Base-by-base conservation (phyloP, 768 basidiomycete genomes). In the Trametes meyenii region DNA sequence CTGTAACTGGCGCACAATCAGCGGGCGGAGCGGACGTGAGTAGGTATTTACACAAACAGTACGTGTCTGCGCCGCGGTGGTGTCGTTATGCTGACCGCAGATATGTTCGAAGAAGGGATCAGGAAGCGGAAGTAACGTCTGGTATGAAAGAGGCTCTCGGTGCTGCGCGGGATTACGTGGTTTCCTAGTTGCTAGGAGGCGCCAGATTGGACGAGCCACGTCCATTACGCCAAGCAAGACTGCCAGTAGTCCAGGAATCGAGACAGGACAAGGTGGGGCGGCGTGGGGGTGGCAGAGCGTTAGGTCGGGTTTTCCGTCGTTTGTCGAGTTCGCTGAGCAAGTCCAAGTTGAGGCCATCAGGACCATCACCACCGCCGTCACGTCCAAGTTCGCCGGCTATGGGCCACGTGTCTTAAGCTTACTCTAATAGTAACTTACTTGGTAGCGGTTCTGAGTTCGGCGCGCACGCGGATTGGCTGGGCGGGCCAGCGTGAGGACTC, bases 121-220 rank as follows among this genome's bases (percentile, higher is more conserved):
- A 50, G 42, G 49, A 58, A 29, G 40, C 57, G 57, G 57, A 58
- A 50, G 19, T 58, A 26, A 44, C 57, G 43, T 43, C 12, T 12
- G 45, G 39, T 33, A 43, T 50, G 49, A 58, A 43, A 13, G n/a
- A 11, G 6, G 6, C 43, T 12, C n/a, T 50, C 12, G 21, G 21
- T 23, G 46, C 23, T 19, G 48, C 19, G 14, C 26, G 48, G 26
- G 21, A 23, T 46, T 46, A 46, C 45, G 45, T 46, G 45, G 24
- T 33, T 33, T 33, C 5, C 11, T 5, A 24, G 21, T 12, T 23
- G n/a, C 11, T 4, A 24, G 17, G 6, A 24, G 45, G 21, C 45
- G 45, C 21, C 24, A 21, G 23, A 46, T 12, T 21, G 19, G 44
- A 21, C 44, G 24, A 21, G 24, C 12, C 8, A 10, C 10, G 21